Evolutionary conservation across 2,329 filamentous ascomycete species (phyloP), one percentile per base, ranked within the genome.

Genomic region (Rasamsonia emersonii): DNA sequence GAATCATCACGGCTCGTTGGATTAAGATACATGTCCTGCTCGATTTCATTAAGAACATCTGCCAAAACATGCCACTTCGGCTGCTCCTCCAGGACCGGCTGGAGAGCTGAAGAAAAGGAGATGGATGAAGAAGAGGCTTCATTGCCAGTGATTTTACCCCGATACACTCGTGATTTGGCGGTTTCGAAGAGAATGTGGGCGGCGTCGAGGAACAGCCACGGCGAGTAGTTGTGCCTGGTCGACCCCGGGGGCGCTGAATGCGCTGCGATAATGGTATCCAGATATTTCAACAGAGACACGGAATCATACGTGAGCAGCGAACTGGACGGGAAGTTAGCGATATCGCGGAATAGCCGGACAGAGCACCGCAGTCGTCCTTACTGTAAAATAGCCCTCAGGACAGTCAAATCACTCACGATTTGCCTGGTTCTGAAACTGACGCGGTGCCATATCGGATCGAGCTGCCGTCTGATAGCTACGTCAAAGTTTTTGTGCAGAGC

Each of bases 381-480:
- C 58, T 89, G 82, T 10, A 98, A 70, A 56, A 96, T 80, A 14
- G 77, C 78, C 36, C 89, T 75, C 21, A 98, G 69, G 11, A 94
- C 78, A 1, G 80, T 82, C 45, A 98, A 59, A 53, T 96, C 91
- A 47, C 79, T 82, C 35, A 93, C 89, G 45, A 98, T 94, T 59
- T 95, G 88, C 49, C 82, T 85, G 2, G 89, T 96, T 59, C 91
- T 86, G 71, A 84, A 93, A 56, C 83, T 95, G 31, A 94, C 84
- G 33, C 91, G 77, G 63, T 98, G 91, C 91, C 91, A 98, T 37
- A 96, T 88, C 4, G 89, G 88, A 51, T 96, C 88, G 11, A 98
- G 67, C 57, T 98, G 91, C 36, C 88, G 75, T 40, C 89, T 75
- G 30, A 98, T 78, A 34, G 88, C 81, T 38, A 83, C 68, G 54